These are phyloP conservation scores for Trametes coccinea DNA, from an alignment of 768 basidiomycete species.

Conservation along the genomic window DNA sequence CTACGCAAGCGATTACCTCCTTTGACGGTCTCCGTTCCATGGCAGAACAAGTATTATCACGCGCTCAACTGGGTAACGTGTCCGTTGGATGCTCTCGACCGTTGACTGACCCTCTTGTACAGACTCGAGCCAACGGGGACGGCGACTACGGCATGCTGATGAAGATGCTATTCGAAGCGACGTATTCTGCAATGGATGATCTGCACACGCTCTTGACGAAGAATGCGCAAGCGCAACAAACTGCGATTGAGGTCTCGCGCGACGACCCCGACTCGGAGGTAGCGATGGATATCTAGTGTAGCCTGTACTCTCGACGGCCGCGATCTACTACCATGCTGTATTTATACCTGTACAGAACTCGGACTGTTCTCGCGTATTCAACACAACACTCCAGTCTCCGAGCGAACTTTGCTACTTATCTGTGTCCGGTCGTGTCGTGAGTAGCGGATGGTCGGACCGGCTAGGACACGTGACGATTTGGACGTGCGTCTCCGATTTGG, in stretches of 20 bases:
- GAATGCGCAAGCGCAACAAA: not conserved
- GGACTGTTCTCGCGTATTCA: too few relatives aligned
- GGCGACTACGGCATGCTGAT: constrained; percentile 17
- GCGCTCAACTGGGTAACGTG: constrained; percentile 11
- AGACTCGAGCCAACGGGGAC: constrained; percentile 13
- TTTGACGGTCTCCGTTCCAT: constrained; percentile 6
- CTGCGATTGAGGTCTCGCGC: not conserved
- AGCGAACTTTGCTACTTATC: too few relatives aligned
- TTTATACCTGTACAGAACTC: not conserved
- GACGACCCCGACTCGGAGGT: not conserved
- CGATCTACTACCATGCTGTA: not conserved
- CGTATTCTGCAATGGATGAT: constrained; percentile 11
- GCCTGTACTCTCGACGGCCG: not conserved
- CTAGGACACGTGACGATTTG: too few relatives aligned
- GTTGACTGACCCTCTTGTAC: not conserved
- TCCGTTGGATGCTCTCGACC: not conserved
- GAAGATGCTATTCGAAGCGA: constrained; percentile 12
- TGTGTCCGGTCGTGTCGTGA: too few relatives aligned
- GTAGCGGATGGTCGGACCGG: not conserved
- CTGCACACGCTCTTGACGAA: not conserved
- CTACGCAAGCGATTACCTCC: constrained; percentile 6
- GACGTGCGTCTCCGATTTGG: not conserved
- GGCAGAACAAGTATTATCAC: constrained; percentile 12
- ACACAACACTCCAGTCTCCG: too few relatives aligned
- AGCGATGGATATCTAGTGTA: not conserved